Base-by-base conservation (phyloP, 1,284 basidiomycete genomes). In the Volvariella volvacea region DNA sequence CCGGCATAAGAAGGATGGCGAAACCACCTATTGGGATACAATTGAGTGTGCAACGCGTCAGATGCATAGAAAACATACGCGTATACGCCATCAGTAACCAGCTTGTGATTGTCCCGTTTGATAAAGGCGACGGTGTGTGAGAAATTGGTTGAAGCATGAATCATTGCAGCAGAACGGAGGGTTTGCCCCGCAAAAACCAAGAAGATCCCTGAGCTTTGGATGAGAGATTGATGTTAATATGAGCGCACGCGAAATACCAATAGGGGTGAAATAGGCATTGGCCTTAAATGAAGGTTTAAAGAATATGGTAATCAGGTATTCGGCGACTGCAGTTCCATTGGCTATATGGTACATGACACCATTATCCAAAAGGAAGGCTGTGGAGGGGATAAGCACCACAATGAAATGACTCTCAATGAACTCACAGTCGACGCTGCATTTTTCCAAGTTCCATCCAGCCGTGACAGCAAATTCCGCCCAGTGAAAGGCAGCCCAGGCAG, bases 1-100 rank as follows among this genome's bases (percentile, higher is more conserved):
- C 95, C 96, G 0, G 90, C 80, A 56, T 99, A 99, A 0, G 93
- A 96, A 7, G 96, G 96, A 62, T 99, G 96, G 3, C 96, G 82
- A 47, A 84, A 88, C 76, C 81, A 91, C 19, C 91, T 93, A 52
- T 17, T 8, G 22, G 22, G 6, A 28, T 28, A 33, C 20, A 8
- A 19, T n/a, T 34, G 31, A 41, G 10, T 48, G 37, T 34, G 41
- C 34, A 10, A n/a, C 1, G 2, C 30, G 40, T 3, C 20, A 22
- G 4, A 10, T 15, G 44, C 6, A 25, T 25, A 32, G 10, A 16
- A 17, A 31, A 70, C 81, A 59, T 56, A 92, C 91, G 74, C 69
- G 53, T 96, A 96, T 44, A 97, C 73, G 14, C 93, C 93, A 49
- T 80, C 72, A 1, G 87, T 92, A 19, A 97, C 89, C 4, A 97